Evolutionary conservation across 2,329 filamentous ascomycete genomes (phyloP).

Genomic region (Scytalidium lignicola): DNA sequence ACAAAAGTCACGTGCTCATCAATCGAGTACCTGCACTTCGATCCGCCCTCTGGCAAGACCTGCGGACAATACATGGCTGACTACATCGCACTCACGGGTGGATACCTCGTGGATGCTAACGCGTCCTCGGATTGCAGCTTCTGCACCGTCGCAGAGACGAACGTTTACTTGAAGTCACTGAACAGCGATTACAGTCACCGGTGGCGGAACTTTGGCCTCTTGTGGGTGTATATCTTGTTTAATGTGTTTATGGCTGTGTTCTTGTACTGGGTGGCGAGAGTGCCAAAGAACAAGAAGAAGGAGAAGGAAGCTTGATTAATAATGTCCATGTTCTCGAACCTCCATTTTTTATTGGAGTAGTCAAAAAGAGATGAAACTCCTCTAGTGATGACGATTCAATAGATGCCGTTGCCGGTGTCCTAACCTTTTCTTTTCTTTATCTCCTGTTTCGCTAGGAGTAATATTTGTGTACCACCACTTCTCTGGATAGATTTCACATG

Average conservation of each 20-base stretch:
- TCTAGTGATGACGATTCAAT: no score
- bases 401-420: no score
- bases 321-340: no score
- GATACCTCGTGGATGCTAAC: conserved; percentile 45
- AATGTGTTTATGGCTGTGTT: conserved; percentile 47
- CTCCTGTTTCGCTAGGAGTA: no score
- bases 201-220: conserved; percentile 65
- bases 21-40: conserved; percentile 66
- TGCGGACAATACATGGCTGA: conserved; percentile 54
- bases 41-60: conserved; percentile 51
- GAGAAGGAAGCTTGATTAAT: conserved; percentile 4
- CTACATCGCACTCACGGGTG: conserved; percentile 46
- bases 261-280: conserved; percentile 47
- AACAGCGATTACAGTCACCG: conserved; percentile 50
- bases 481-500: no score
- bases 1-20: conserved; percentile 58
- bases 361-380: no score
- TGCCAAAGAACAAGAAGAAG: conserved; percentile 34
- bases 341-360: no score
- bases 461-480: no score
- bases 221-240: conserved; percentile 39
- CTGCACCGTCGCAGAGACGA: conserved; percentile 47
- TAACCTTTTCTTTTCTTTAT: no score
- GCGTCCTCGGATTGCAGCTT: conserved; percentile 49
- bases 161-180: conserved; percentile 43